phyloP scores from a whole-genome alignment of 2,329 filamentous ascomycete species.

The Neocatenulostroma microsporum region DNA sequence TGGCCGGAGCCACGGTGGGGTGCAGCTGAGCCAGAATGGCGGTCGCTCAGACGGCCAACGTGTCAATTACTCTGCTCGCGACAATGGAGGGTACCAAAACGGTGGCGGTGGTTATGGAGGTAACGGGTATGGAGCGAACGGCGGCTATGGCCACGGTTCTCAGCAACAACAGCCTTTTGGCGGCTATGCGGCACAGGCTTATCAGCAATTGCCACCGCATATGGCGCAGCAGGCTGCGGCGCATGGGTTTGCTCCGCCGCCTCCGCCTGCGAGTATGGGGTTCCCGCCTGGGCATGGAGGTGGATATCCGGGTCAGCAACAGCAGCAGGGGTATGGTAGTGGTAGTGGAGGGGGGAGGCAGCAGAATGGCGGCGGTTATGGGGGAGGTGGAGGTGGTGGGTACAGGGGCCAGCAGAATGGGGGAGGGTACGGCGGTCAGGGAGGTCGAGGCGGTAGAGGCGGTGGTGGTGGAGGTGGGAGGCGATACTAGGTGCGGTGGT shows the following conservation, averaged over 20 bases:
- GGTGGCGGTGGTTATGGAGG: conserved; percentile 19
- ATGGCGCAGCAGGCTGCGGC: conserved; percentile 28
- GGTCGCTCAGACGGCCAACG: conserved; percentile 40
- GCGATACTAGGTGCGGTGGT: conserved; percentile 4
- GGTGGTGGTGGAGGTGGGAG: conserved; percentile 7
- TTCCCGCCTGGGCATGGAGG: conserved; percentile 13
- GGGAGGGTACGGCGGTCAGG: conserved; percentile 15
- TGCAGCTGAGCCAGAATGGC: conserved; percentile 47
- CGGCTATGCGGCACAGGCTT: conserved; percentile 14
- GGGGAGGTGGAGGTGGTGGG: conserved; percentile 15
- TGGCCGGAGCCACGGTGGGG: conserved; percentile 65
- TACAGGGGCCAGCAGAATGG: conserved; percentile 15
- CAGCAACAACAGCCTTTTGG: no score
- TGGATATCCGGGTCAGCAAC: no score
- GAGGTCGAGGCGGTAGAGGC: conserved; percentile 15
- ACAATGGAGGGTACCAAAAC: conserved; percentile 12
- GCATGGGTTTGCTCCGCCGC: conserved; percentile 20
- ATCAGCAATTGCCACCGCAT: conserved; percentile 26
- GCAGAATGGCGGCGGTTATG: conserved; percentile 6
- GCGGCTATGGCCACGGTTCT: conserved; percentile 18
- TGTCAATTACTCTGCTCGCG: conserved; percentile 47
- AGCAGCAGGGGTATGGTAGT: conserved; percentile 11
- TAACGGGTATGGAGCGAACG: conserved; percentile 22
- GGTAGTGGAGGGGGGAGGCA: conserved; percentile 13
- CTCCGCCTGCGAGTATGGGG: background rate